phyloP scores from a whole-genome alignment of 148 eudicot genomes.

The Fagopyrum homotropicum region DNA sequence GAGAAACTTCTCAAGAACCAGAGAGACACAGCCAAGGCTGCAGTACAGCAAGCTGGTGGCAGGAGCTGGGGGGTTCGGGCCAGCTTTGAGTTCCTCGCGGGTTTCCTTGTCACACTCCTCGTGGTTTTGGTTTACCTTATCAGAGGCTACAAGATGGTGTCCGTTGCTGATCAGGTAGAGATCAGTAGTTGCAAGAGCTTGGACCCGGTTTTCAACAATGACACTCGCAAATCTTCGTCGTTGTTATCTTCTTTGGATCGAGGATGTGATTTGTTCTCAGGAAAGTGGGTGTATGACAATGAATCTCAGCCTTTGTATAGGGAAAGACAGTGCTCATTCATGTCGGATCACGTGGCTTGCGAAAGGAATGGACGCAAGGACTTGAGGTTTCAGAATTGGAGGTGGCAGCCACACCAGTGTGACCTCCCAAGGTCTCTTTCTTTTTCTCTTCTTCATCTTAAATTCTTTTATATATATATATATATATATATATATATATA shows the following conservation, averaged over 20 bases:
- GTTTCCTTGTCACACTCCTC: neutral
- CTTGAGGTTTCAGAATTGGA: conserved; percentile 66
- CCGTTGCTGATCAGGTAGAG: neutral
- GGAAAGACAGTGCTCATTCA: conserved; percentile 52
- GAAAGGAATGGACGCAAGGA: conserved; percentile 65
- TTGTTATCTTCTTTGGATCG: neutral
- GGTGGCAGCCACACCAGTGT: conserved; percentile 83
- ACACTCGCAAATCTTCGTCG: neutral
- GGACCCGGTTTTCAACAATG: neutral
- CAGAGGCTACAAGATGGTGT: neutral
- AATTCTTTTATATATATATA: neutral
- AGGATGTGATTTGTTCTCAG: conserved; percentile 54
- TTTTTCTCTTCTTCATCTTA: neutral
- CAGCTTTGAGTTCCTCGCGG: conserved; percentile 2
- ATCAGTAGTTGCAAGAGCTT: neutral
- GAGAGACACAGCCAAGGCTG: neutral
- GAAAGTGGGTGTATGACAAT: conserved; percentile 79
- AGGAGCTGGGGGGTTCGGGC: conserved; percentile 5
- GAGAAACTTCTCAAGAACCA: neutral
- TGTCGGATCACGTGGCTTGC: conserved; percentile 78
- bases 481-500: neutral
- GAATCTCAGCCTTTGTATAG: conserved; percentile 54
- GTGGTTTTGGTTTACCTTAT: conserved; percentile 5
- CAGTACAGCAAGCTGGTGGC: neutral
- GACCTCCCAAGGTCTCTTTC: conserved; percentile 62